Evolutionary conservation across 106 monocot species (phyloP).

Genomic region (Apostasia shenzhenica): DNA sequence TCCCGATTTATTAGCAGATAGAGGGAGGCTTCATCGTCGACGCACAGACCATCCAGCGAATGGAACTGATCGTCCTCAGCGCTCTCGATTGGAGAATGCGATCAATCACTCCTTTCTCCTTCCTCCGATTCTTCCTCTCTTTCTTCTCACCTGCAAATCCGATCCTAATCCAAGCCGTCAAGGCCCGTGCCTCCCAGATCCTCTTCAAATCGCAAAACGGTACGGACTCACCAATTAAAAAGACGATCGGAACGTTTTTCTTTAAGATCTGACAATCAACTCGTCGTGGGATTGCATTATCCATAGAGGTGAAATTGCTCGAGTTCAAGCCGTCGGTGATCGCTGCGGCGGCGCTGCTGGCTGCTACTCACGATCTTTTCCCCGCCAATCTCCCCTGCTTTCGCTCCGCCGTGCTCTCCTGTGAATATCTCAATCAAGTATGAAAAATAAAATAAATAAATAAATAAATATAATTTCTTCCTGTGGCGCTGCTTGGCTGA

Average conservation of each 20-base stretch:
- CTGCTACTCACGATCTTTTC: conserved; percentile 51
- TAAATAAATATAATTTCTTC: background rate
- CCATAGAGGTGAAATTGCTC: conserved; percentile 51
- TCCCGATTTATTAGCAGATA: conserved; percentile 10
- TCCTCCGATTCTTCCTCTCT: conserved; percentile 71
- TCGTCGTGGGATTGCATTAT: too few species aligned
- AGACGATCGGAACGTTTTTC: too few species aligned
- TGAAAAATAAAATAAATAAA: background rate
- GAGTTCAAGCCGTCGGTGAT: conserved; percentile 69
- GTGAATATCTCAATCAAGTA: conserved; percentile 51
- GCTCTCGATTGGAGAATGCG: conserved; percentile 88
- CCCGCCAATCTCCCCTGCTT: conserved; percentile 47
- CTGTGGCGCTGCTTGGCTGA: background rate
- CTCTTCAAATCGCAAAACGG: conserved; percentile 60
- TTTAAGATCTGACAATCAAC: too few species aligned
- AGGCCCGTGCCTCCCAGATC: conserved; percentile 41
- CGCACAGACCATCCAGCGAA: conserved; percentile 48
- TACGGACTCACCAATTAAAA: conserved; percentile 9
- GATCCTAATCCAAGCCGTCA: conserved; percentile 38
- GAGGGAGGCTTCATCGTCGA: conserved; percentile 61
- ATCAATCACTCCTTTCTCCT: conserved; percentile 89
- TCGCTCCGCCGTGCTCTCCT: conserved; percentile 39
- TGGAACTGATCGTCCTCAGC: conserved; percentile 76
- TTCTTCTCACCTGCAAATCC: conserved; percentile 36
- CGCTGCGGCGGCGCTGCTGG: conserved; percentile 76